Evolutionary conservation across 495 filamentous ascomycete genomes (phyloP).

Genomic region (Durotheca rogersii): DNA sequence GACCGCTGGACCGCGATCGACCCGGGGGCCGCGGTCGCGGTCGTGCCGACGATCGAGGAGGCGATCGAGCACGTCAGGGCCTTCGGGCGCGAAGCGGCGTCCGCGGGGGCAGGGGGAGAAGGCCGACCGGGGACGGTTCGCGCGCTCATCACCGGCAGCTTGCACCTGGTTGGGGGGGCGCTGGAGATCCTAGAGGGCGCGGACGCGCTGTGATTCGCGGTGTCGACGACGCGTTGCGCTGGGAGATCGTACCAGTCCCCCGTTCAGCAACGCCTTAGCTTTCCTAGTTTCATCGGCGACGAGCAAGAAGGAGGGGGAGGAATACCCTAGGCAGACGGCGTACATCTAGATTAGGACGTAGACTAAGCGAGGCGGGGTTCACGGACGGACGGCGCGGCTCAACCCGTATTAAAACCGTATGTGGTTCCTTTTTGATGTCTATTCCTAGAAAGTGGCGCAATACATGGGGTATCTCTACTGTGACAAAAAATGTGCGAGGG

Average conservation of each 20-base stretch:
- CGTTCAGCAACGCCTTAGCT: too few species aligned
- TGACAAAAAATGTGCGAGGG: too few species aligned
- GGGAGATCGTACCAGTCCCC: too few species aligned
- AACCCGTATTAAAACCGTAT: background rate
- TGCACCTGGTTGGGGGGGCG: constrained; percentile 62
- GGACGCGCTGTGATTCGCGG: constrained; percentile 45
- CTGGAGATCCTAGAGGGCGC: constrained; percentile 50
- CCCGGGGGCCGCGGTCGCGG: constrained; percentile 57
- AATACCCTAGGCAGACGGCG: background rate
- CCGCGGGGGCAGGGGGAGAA: constrained; percentile 14
- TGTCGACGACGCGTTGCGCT: too few species aligned
- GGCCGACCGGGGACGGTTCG: constrained; percentile 42
- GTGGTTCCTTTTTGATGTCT: too few species aligned
- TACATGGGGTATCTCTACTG: too few species aligned
- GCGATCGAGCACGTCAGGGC: constrained; percentile 68
- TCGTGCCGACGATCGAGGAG: constrained; percentile 80
- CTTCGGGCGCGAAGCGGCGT: constrained; percentile 44
- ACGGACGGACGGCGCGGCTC: background rate
- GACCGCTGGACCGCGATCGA: constrained; percentile 71
- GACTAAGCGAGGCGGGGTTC: too few species aligned
- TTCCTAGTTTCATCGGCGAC: too few species aligned
- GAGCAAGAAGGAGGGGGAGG: background rate
- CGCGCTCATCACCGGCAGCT: constrained; percentile 61
- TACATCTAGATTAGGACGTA: background rate
- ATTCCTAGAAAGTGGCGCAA: too few species aligned